phyloP scores from a whole-genome alignment of 2,329 filamentous ascomycete genomes.

The Alternaria sp. region DNA sequence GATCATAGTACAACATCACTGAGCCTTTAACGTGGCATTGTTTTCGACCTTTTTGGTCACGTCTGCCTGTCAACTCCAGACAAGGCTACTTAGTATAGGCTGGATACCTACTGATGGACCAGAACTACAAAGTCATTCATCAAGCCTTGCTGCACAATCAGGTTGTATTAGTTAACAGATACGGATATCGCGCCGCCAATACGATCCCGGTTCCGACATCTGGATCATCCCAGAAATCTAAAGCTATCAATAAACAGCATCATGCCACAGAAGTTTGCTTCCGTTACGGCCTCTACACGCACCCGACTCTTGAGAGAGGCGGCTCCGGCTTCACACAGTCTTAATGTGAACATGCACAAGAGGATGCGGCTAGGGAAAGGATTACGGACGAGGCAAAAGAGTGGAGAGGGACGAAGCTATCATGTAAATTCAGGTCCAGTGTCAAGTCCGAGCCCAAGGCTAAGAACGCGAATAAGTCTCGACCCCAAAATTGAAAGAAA shows the following conservation, averaged over 20 bases:
- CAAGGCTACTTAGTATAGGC: constrained; percentile 12
- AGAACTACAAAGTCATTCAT: neutral
- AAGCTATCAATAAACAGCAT: neutral
- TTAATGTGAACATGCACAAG: neutral
- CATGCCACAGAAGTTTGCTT: neutral
- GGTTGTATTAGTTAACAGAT: neutral
- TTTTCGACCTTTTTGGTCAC: constrained; percentile 2
- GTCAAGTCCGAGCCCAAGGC: neutral
- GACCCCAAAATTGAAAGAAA: neutral
- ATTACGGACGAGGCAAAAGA: neutral
- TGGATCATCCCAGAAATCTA: neutral
- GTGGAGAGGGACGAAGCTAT: too few relatives aligned
- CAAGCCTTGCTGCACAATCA: neutral
- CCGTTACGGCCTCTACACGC: neutral
- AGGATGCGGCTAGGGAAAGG: neutral
- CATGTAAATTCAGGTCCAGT: neutral
- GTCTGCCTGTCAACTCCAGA: constrained; percentile 1
- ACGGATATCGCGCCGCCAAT: neutral
- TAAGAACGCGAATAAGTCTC: neutral
- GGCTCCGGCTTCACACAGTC: neutral
- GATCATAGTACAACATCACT: neutral
- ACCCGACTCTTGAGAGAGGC: neutral
- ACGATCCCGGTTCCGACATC: neutral
- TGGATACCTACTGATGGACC: neutral
- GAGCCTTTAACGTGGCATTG: constrained; percentile 11